Conservation (phyloP, 768 basidiomycete genomes). For the Russula foetens region DNA sequence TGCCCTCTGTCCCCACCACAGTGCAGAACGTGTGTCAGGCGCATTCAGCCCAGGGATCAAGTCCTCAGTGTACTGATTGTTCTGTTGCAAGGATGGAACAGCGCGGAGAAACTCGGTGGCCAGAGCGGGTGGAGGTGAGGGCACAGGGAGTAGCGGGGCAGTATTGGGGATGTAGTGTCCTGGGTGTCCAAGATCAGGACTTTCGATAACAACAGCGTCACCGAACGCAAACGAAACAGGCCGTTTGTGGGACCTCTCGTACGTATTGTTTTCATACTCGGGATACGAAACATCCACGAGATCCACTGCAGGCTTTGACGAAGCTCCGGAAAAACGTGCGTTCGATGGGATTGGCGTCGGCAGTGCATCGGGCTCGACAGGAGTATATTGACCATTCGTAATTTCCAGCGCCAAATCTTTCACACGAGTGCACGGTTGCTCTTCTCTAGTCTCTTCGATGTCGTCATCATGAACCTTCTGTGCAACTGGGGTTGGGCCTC, state of each 20-base stretch:
- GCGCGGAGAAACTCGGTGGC: conserved; percentile 4
- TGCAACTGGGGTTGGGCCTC: background rate
- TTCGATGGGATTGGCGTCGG: background rate
- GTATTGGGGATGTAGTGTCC: background rate
- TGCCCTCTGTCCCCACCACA: conserved; percentile 12
- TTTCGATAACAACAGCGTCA: background rate
- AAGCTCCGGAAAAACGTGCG: background rate
- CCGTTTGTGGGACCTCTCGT: background rate
- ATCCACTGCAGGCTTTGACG: background rate
- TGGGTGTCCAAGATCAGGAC: background rate
- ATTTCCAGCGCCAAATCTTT: background rate
- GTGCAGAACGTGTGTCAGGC: background rate
- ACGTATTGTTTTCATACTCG: background rate
- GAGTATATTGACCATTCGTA: background rate
- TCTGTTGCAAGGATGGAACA: conserved; percentile 7
- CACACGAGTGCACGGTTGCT: background rate
- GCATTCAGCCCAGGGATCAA: background rate
- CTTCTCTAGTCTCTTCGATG: background rate
- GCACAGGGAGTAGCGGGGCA: conserved; percentile 11
- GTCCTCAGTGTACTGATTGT: background rate
- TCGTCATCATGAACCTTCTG: background rate
- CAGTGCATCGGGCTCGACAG: background rate
- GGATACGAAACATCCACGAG: background rate
- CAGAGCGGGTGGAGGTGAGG: conserved; percentile 12
- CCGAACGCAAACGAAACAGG: background rate